Base-by-base conservation (phyloP, 2,329 filamentous ascomycete species). In the Aspergillus flavus region DNA sequence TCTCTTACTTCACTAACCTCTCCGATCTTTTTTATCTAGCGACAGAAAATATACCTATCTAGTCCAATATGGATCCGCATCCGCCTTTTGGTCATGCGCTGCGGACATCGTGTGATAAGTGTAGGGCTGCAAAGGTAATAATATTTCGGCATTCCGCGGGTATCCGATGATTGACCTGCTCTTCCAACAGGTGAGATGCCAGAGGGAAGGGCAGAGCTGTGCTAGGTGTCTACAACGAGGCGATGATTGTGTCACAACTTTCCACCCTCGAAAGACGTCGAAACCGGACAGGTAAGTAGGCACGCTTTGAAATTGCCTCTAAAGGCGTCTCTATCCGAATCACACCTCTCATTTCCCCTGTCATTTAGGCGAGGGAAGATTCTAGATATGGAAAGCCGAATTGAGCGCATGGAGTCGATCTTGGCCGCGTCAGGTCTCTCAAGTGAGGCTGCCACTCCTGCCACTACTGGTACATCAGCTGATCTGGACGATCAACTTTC, bases 341-440 rank as follows among this genome's bases (percentile, higher is more conserved):
- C 52, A 23, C 32, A 19, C 11, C 52, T 23, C 19, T 36, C 2
- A 34, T 16, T 54, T 30, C 14, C 28, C 16, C 10, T 32, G 1
- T 36, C 19, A 19, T 54, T 3, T 36, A 54, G 52, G 28, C 30
- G 30, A 36, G 52, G 52, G 3, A 54, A 36, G 19, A 54, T 54
- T 36, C 12, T 36, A 11, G 30, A 54, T 54, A 54, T 54, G 52
- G 52, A 54, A 32, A 54, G 52, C 52, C 52, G 52, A 14, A 54
- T 54, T 19, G 52, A 54, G 52, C 52, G 52, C 9, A 54, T 54
- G 52, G 52, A 54, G 30, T 54, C 52, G 5, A 54, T 54, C n/a
- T 28, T 54, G 21, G 52, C 52, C 28, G 52, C 52, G 12, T 54
- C 52, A 14, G 52, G 52, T 19, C 52, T 54, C 12, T 30, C 52